Evolutionary conservation across 768 basidiomycete species (phyloP), one percentile per base, ranked within the genome.

Genomic region (Mycena vitilis): DNA sequence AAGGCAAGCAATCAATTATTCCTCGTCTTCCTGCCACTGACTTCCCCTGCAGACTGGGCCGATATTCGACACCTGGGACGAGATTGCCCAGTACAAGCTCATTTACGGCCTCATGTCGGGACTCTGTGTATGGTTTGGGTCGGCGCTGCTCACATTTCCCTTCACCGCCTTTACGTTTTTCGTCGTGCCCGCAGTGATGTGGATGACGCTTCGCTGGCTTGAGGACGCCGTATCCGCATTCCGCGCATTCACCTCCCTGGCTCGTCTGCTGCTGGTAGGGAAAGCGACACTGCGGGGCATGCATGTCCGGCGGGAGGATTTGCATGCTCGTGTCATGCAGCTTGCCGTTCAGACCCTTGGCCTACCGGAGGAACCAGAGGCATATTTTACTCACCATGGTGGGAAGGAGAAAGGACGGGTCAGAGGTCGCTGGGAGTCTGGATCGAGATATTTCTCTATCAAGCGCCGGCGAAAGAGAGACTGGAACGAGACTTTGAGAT

Each of bases 41-140:
- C 30, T 53, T 30, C 6, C 5, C 30, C 22, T 15, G 4, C 62
- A 71, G 79, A 90, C 86, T 0, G 94, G 94, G 0, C 93, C 93
- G 0, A 85, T 92, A 44, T 92, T 91, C 82, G 92, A 95, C 75
- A 95, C 93, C 0, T 95, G 89, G 86, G 95, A 95, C 73, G 94
- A 95, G 76, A 94, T 95, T 70, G 93, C 94, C 13, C 93, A 95
- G 75, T 93, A 94, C 78, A 95, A 95, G 77, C 89, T 95, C 60
- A 87, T 91, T 23, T 94, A 94, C 73, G 95, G 95, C 12, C 84
- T 96, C 40, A 73, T 89, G 11, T 90, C 93, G 0, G 94, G 93
- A 1, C 66, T 92, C 5, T 80, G 85, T 60, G 92, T 95, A 37
- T 95, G 93, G 88, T 60, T 84, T 40, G 67, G 77, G 20, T 79